phyloP scores from a whole-genome alignment of 345 rosid genomes.

The Sapria himalayana region DNA sequence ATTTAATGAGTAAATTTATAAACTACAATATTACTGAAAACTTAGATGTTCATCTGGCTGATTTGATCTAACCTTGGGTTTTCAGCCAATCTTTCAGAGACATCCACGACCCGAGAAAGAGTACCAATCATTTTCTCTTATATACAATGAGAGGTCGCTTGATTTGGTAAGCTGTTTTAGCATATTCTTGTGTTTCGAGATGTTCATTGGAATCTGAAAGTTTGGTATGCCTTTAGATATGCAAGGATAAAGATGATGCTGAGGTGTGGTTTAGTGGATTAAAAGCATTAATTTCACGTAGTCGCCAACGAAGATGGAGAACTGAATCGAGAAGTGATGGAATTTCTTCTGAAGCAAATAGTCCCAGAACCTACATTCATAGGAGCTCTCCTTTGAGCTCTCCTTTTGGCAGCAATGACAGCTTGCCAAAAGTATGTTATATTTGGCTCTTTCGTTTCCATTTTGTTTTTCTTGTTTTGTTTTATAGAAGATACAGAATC shows the following conservation, averaged over 20 bases:
- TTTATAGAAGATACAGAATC: no score
- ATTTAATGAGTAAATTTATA: no score
- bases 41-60: no score
- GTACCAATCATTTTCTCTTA: conserved; percentile 94
- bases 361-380: conserved; percentile 77
- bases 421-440: conserved; percentile 55
- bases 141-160: conserved; percentile 78
- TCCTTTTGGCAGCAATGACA: conserved; percentile 74
- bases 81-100: conserved; percentile 93
- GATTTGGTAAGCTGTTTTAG: conserved; percentile 53
- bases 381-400: conserved; percentile 80
- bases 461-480: conserved; percentile 6
- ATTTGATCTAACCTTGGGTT: no score
- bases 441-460: conserved; percentile 4
- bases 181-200: conserved; percentile 2
- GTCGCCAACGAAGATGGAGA: conserved; percentile 41
- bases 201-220: conserved; percentile 6
- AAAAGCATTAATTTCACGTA: conserved; percentile 47
- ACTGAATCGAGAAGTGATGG: conserved; percentile 62
- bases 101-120: conserved; percentile 98
- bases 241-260: conserved; percentile 76
- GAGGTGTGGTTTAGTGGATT: conserved; percentile 77
- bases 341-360: conserved; percentile 51
- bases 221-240: conserved; percentile 20
- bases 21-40: no score